Conservation (phyloP, 2,329 filamentous ascomycete genomes). For the Aciculosporium take region DNA sequence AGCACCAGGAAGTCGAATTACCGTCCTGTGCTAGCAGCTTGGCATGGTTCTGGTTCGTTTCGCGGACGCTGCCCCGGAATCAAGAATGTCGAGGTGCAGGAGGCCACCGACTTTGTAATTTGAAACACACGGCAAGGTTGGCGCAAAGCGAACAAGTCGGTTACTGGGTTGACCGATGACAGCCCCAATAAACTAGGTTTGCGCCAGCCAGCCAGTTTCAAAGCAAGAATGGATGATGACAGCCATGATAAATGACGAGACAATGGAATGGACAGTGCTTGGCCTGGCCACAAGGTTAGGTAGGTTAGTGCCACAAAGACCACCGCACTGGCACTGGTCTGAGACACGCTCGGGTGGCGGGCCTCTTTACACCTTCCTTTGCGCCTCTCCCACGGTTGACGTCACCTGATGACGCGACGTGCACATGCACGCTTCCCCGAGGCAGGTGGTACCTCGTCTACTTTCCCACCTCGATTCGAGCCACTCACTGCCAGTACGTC, state of each 20-base stretch:
- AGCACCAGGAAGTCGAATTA: background rate
- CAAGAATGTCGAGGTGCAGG: background rate
- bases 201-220: background rate
- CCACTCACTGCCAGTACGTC: background rate
- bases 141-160: background rate
- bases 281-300: too few species aligned
- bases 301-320: too few species aligned
- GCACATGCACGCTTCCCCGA: background rate
- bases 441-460: background rate
- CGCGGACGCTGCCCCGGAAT: background rate
- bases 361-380: too few species aligned
- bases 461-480: background rate
- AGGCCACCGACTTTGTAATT: background rate
- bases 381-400: too few species aligned
- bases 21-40: constrained; percentile 3
- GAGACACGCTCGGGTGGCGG: too few species aligned
- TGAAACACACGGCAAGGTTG: too few species aligned
- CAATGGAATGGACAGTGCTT: too few species aligned
- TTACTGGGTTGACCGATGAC: background rate
- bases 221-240: too few species aligned
- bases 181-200: background rate
- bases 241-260: too few species aligned
- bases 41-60: constrained; percentile 1
- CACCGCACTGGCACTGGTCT: too few species aligned
- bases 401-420: constrained; percentile 4